Evolutionary conservation across 1,139 yeast genomes (phyloP).

Genomic region (Chernovozyma sophiae-reginae): DNA sequence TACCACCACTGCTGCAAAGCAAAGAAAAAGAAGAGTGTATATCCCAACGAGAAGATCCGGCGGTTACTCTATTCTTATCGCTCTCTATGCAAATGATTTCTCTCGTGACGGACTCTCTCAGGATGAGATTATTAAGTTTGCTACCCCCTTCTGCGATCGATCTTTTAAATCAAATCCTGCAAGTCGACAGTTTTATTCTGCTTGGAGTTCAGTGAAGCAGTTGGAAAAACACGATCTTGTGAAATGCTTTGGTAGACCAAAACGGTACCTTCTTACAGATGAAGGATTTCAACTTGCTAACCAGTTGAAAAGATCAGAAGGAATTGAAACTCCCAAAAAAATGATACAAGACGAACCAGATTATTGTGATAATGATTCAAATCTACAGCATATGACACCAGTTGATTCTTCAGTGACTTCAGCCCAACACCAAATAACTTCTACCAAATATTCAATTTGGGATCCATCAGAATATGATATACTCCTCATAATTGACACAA

Average conservation of each 20-base stretch:
- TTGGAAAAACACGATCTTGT: constrained; percentile 63
- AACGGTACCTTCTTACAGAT: constrained; percentile 63
- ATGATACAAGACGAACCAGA: background rate
- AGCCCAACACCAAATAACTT: constrained; percentile 8
- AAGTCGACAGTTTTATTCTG: constrained; percentile 62
- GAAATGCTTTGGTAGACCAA: constrained; percentile 54
- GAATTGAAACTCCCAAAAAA: constrained; percentile 12
- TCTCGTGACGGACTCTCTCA: constrained; percentile 52
- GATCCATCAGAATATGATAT: constrained; percentile 47
- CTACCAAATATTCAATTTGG: constrained; percentile 37
- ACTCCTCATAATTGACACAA: constrained; percentile 65
- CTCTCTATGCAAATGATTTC: constrained; percentile 53
- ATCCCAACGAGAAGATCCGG: constrained; percentile 81
- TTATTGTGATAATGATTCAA: background rate
- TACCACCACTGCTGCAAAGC: constrained; percentile 14
- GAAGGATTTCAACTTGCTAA: constrained; percentile 65
- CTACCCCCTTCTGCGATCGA: constrained; percentile 58
- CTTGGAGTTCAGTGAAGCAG: constrained; percentile 74
- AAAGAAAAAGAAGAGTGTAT: constrained; percentile 41
- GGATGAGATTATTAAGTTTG: constrained; percentile 53
- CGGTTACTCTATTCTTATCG: constrained; percentile 77
- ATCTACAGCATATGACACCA: background rate
- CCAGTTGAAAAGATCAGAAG: constrained; percentile 48
- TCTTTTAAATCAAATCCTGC: constrained; percentile 64
- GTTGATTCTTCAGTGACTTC: constrained; percentile 13